These are phyloP conservation scores for Phycomyces blakesleeanus DNA, from an alignment of 192 early-diverging fungal species.

Conservation along the genomic window DNA sequence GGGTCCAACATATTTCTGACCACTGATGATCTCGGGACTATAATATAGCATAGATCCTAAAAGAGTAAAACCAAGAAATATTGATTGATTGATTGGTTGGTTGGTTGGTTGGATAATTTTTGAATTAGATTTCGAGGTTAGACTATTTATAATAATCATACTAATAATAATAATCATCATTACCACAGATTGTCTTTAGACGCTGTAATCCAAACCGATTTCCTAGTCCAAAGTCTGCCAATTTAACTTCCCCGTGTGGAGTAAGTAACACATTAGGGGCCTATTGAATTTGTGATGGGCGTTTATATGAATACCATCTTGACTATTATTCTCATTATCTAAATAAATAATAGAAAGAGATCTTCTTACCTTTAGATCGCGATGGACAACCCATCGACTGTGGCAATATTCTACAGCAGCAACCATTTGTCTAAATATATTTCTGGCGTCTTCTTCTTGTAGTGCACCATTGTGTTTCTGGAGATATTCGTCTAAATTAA, in stretches of 20 bases:
- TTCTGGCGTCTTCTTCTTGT: conserved; percentile 77
- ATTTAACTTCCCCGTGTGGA: conserved; percentile 61
- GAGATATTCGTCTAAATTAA: conserved; percentile 85
- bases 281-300: conserved; percentile 4
- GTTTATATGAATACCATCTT: no score
- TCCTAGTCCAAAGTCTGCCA: conserved; percentile 91
- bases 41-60: conserved; percentile 80
- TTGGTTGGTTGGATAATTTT: no score
- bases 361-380: conserved; percentile 83
- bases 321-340: no score
- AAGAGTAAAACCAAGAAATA: no score
- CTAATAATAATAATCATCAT: not conserved
- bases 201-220: conserved; percentile 73
- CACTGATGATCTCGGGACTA: conserved; percentile 85
- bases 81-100: no score
- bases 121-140: no score
- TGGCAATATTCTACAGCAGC: conserved; percentile 74
- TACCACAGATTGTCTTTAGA: conserved; percentile 86
- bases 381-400: conserved; percentile 62
- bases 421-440: conserved; percentile 81
- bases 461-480: conserved; percentile 66
- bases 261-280: conserved; percentile 78
- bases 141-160: conserved; percentile 1
- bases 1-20: conserved; percentile 83
- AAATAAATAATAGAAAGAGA: not conserved